These are phyloP conservation scores for Cicer judaicum DNA, from an alignment of 306 rosid genomes.

Conservation along the genomic window DNA sequence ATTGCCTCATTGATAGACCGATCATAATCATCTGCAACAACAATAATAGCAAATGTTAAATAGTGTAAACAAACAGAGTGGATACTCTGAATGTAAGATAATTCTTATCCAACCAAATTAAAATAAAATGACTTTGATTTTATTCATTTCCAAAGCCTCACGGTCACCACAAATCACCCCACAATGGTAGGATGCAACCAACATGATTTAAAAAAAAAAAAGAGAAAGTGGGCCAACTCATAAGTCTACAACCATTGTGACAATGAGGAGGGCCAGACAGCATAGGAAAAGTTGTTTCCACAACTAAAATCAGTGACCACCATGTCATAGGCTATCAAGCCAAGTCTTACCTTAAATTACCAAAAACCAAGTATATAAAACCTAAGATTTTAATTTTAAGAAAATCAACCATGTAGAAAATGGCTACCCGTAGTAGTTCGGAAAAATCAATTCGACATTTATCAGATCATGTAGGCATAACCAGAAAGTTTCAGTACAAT, in stretches of 20 bases:
- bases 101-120: constrained; percentile 18
- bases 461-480: constrained; percentile 21
- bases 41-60: constrained; percentile 46
- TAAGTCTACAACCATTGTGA: not conserved
- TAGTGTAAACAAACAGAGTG: constrained; percentile 35
- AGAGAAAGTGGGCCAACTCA: constrained; percentile 11
- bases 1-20: constrained; percentile 96
- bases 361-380: constrained; percentile 23
- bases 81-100: constrained; percentile 16
- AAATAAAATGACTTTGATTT: constrained; percentile 9
- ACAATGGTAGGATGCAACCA: constrained; percentile 16
- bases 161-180: not conserved
- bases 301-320: constrained; percentile 19
- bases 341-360: constrained; percentile 14
- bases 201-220: constrained; percentile 4
- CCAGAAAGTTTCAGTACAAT: constrained; percentile 23
- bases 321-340: constrained; percentile 14
- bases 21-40: constrained; percentile 89
- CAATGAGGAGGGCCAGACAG: not conserved
- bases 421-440: not conserved
- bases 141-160: constrained; percentile 14
- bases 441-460: constrained; percentile 22
- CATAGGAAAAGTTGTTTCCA: not conserved
- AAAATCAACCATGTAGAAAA: not conserved
- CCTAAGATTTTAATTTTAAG: not conserved